Base-by-base conservation (phyloP, 2,329 filamentous ascomycete species). In the Calonectria honghensis region DNA sequence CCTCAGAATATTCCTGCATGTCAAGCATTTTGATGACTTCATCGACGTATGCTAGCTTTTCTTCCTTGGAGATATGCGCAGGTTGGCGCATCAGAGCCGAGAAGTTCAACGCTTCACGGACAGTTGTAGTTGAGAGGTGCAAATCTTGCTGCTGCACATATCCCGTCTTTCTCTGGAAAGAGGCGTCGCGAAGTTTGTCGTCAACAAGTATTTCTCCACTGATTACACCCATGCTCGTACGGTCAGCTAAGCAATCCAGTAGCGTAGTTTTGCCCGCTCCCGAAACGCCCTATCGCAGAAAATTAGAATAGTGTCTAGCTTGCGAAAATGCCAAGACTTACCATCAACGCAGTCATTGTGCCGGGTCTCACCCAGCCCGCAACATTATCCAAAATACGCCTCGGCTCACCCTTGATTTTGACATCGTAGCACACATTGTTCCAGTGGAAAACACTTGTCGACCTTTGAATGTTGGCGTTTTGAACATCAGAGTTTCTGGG, bases 291-390 rank as follows among this genome's bases (percentile, higher is more conserved):
- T 80, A 0, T 13, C 18, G 13, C 5, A 0, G 14, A 0, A 0
- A 16, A 16, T 78, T 13, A 80, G 70, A 27, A 35, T 37, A 13
- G 4, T 9, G 1, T 2, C 2, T 24, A 1, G 2, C 24, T 48
- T n/a, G 0, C 2, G 20, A 24, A 4, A 2, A 6, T 6, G 14
- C 13, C 13, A 32, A 0, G 1, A 70, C 52, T 0, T 45, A 77
- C 94, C 95, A 97, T 97, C 1, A 97, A 88, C 61, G 94, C 95
- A 6, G 95, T 97, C 74, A 97, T 85, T 20, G 94, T 97, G 59
- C 95, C 95, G 0, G 96, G 95, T 84, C 96, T 96, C 76, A 98
- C 95, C 94, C 94, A 98, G 37, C 95, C 95, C 80, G 96, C 94
- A 7, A 97, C 94, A 73, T 96, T 88, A 78, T 97, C 93, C 50